Evolutionary conservation across 2,329 filamentous ascomycete species (phyloP).

Genomic region (Chaetomiaceae sp.): DNA sequence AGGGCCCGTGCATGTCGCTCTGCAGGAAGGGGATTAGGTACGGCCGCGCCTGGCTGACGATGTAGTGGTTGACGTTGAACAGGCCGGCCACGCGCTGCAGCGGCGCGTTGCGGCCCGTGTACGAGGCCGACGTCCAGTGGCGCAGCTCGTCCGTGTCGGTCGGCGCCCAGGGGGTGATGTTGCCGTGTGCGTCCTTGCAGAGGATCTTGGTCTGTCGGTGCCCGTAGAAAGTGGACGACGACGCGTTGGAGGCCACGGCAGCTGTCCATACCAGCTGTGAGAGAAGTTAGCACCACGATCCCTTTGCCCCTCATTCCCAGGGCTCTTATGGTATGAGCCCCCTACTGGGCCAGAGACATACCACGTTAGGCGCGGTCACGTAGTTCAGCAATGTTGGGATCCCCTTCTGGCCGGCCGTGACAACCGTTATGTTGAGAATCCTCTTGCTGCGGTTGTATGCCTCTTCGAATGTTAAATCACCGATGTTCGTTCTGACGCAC

Average conservation of each 20-base stretch:
- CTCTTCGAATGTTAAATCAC: slow-evolving; percentile 88
- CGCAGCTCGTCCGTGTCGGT: slow-evolving; percentile 56
- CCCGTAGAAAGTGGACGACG: slow-evolving; percentile 58
- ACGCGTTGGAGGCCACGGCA: slow-evolving; percentile 68
- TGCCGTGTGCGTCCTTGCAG: slow-evolving; percentile 69
- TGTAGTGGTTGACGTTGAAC: slow-evolving; percentile 93
- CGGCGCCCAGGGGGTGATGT: slow-evolving; percentile 67
- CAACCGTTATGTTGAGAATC: slow-evolving; percentile 86
- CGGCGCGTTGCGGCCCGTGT: slow-evolving; percentile 58
- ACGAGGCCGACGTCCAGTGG: slow-evolving; percentile 61
- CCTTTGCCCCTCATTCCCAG: background rate
- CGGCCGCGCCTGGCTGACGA: slow-evolving; percentile 85
- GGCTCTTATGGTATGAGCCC: background rate
- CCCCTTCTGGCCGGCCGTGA: slow-evolving; percentile 65
- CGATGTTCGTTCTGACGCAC: slow-evolving; percentile 77
- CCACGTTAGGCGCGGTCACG: slow-evolving; percentile 85
- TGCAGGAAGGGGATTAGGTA: slow-evolving; percentile 83
- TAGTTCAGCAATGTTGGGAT: slow-evolving; percentile 86
- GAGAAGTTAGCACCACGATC: background rate
- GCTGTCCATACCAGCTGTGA: slow-evolving; percentile 70
- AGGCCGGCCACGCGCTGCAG: slow-evolving; percentile 70
- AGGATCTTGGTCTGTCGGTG: slow-evolving; percentile 59
- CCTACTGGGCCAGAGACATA: slow-evolving; percentile 40
- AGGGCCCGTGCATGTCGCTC: slow-evolving; percentile 71
- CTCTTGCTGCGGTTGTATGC: slow-evolving; percentile 80